A percentile compares a stretch with the other conserved stretches of the same genome.
Evolutionary conservation across 78 protist species (phyloP).

Genomic region (Cavenderia fasciculata): DNA sequence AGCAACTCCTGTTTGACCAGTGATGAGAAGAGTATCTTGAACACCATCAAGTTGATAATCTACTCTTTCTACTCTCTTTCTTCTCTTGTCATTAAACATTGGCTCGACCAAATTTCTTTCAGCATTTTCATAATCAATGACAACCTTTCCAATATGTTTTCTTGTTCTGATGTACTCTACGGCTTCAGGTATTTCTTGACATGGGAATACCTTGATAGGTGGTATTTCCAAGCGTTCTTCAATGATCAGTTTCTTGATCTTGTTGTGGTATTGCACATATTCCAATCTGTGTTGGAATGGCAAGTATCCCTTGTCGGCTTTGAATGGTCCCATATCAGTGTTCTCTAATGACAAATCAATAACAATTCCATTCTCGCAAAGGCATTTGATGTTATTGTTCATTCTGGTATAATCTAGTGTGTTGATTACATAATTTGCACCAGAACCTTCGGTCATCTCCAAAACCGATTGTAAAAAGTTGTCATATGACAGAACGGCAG

Average conservation of each 20-base stretch:
- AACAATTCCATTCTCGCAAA: not conserved
- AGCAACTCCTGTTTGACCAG: constrained; percentile 1
- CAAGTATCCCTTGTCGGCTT: not conserved
- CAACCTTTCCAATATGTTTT: constrained; percentile 16
- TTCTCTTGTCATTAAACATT: not conserved
- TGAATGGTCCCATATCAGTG: not conserved
- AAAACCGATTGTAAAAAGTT: not conserved
- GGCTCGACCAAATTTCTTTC: not conserved
- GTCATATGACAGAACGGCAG: not conserved
- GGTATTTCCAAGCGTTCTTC: not conserved
- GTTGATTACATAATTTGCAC: not conserved
- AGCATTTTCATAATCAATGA: not conserved
- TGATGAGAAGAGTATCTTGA: not conserved
- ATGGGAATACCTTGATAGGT: not conserved
- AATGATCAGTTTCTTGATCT: too few species aligned
- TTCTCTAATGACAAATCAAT: not conserved
- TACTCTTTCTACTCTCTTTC: not conserved
- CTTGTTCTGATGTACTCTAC: not conserved
- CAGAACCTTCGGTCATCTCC: not conserved
- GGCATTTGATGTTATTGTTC: not conserved
- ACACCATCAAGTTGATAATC: not conserved
- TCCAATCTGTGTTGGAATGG: not conserved
- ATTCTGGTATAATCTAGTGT: not conserved
- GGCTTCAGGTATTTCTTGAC: not conserved
- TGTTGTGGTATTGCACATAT: too few species aligned